phyloP scores from a whole-genome alignment of 305 asterid species.

The Fraxinus sp. region DNA sequence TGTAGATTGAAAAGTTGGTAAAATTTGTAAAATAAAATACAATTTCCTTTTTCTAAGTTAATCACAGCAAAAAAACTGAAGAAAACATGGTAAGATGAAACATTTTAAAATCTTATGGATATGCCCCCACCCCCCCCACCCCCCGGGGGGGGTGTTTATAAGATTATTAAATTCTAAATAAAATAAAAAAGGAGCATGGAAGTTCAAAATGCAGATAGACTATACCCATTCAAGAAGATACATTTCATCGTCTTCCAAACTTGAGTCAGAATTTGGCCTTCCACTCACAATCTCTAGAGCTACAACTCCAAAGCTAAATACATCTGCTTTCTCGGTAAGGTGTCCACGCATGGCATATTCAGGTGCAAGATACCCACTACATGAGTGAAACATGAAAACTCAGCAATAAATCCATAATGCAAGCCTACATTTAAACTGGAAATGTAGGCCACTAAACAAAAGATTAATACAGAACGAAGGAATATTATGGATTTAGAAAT shows the following conservation, averaged over 20 bases:
- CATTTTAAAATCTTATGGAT: not conserved
- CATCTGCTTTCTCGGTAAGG: constrained; percentile 78
- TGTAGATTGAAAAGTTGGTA: not conserved
- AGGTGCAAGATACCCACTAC: constrained; percentile 85
- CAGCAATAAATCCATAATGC: not conserved
- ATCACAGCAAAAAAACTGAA: not conserved
- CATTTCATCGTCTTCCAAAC: constrained; percentile 44
- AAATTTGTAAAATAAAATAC: not conserved
- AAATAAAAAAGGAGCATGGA: not conserved
- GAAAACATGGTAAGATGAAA: not conserved
- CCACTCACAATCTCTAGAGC: constrained; percentile 72
- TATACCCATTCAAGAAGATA: constrained; percentile 90
- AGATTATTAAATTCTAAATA: not conserved
- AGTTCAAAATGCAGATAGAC: not conserved
- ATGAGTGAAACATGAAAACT: constrained; percentile 5
- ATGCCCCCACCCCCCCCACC: constrained; percentile 46
- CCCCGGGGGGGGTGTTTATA: too few relatives aligned
- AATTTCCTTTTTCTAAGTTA: not conserved
- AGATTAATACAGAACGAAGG: not conserved
- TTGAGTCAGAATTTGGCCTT: constrained; percentile 61
- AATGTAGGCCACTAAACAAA: not conserved
- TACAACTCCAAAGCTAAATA: constrained; percentile 74
- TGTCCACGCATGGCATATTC: constrained; percentile 87
- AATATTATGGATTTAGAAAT: not conserved
- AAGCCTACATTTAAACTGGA: not conserved